Evolutionary conservation across 208 protist species (phyloP).

Genomic region (Acanthamoeba polyphaga): DNA sequence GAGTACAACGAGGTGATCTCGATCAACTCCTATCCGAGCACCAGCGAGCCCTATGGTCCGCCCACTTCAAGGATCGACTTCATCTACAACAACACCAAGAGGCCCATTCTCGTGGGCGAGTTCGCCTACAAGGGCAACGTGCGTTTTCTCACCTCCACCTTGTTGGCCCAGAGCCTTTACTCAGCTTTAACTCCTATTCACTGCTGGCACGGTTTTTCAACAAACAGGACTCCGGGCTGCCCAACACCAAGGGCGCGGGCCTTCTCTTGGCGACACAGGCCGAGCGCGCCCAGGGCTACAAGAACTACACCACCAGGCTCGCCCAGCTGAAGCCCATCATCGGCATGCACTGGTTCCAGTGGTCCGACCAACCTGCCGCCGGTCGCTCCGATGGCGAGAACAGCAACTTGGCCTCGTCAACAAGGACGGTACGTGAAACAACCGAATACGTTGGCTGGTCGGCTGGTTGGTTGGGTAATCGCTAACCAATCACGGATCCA

Average conservation of each 20-base stretch:
- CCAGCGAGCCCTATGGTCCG: neutral
- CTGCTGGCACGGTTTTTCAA: no score
- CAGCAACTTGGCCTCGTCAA: conserved; percentile 2
- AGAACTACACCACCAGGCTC: neutral
- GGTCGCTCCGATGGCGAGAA: neutral
- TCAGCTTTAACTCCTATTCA: no score
- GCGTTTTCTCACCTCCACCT: no score
- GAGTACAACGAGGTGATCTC: neutral
- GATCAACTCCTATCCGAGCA: neutral
- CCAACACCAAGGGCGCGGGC: neutral
- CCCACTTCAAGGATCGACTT: neutral
- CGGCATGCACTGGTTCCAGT: conserved; percentile 24
- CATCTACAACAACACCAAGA: neutral
- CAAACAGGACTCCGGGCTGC: neutral
- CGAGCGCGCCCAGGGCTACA: neutral
- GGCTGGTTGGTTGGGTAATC: no score
- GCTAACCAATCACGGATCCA: neutral
- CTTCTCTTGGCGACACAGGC: neutral
- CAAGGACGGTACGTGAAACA: neutral
- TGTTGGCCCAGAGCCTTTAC: no score
- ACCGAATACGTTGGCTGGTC: no score
- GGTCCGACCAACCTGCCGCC: neutral
- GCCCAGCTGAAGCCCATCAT: neutral
- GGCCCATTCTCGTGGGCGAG: neutral
- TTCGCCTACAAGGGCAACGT: neutral